Evolutionary conservation across 108 stramenopile species (phyloP).

Genomic region (Cyclotella atomus): DNA sequence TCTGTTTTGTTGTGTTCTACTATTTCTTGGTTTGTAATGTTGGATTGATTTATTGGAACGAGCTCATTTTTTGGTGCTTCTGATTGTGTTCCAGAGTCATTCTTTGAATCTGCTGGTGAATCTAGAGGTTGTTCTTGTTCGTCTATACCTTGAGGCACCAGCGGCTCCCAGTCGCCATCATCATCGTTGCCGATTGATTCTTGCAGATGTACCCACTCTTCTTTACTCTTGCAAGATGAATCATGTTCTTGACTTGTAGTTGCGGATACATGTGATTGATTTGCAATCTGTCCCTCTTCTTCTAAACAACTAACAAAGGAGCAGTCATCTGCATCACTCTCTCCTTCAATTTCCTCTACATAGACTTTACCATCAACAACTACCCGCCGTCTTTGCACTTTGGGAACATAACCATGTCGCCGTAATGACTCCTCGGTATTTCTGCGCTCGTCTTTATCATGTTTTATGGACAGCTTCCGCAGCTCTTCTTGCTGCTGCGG

Average conservation of each 20-base stretch:
- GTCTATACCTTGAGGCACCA: background rate
- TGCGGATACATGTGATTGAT: background rate
- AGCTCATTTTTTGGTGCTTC: background rate
- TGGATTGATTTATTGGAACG: background rate
- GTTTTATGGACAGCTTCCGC: background rate
- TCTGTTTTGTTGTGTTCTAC: background rate
- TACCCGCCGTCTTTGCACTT: background rate
- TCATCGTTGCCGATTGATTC: background rate
- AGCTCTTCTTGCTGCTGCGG: background rate
- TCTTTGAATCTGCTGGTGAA: background rate
- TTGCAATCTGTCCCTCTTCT: background rate
- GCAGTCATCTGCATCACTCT: background rate
- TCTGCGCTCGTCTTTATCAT: background rate
- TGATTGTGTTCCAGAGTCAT: background rate
- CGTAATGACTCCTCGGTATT: background rate
- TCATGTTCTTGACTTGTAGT: no score
- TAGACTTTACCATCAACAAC: background rate
- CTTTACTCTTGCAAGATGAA: no score
- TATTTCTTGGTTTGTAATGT: background rate
- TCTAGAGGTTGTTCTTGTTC: background rate
- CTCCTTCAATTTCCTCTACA: background rate
- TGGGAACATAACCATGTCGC: background rate
- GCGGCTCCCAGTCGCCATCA: conserved; percentile 1
- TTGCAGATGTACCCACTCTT: background rate
- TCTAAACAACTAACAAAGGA: conserved; percentile 2